Percentiles rank a stretch among this genome's conserved stretches.
phyloP scores from a whole-genome alignment of 2,329 filamentous ascomycete species.

The Monosporascus sp. region DNA sequence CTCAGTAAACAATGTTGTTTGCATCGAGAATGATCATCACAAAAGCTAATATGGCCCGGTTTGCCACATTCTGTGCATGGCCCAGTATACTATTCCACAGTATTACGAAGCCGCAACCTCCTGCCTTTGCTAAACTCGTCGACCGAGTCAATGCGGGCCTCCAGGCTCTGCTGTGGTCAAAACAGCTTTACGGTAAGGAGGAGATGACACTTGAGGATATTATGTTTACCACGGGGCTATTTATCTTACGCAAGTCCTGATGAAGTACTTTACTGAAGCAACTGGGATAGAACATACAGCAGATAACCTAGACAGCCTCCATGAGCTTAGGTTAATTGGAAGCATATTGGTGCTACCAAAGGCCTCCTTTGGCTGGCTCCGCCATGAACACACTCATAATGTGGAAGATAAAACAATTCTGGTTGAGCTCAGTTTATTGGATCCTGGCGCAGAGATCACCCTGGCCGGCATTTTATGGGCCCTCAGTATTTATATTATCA shows the following conservation, averaged over 20 bases:
- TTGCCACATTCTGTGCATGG: slow-evolving; percentile 67
- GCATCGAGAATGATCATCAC: slow-evolving; percentile 61
- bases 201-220: slow-evolving; percentile 24
- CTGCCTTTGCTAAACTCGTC: slow-evolving; percentile 60
- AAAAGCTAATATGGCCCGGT: slow-evolving; percentile 42
- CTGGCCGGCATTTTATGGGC: slow-evolving; percentile 1
- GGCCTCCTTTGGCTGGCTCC: slow-evolving; percentile 17
- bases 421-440: slow-evolving; percentile 18
- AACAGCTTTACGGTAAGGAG: slow-evolving; percentile 3
- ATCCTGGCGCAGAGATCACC: slow-evolving; percentile 13
- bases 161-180: slow-evolving; percentile 12
- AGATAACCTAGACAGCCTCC: slow-evolving; percentile 23
- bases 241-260: slow-evolving; percentile 27
- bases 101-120: slow-evolving; percentile 68
- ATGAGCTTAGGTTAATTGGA: slow-evolving; percentile 24
- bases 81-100: slow-evolving; percentile 72
- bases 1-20: slow-evolving; percentile 60
- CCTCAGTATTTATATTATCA: no score
- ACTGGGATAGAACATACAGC: slow-evolving; percentile 22
- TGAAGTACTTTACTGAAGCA: slow-evolving; percentile 23
- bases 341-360: slow-evolving; percentile 29
- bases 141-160: slow-evolving; percentile 50
- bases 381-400: slow-evolving; percentile 8
- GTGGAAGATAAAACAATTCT: slow-evolving; percentile 8
- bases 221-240: slow-evolving; percentile 26